Evolutionary conservation across 1,284 basidiomycete species (phyloP), one percentile per base, ranked within the genome.

Genomic region (Microbotryum saponariae): DNA sequence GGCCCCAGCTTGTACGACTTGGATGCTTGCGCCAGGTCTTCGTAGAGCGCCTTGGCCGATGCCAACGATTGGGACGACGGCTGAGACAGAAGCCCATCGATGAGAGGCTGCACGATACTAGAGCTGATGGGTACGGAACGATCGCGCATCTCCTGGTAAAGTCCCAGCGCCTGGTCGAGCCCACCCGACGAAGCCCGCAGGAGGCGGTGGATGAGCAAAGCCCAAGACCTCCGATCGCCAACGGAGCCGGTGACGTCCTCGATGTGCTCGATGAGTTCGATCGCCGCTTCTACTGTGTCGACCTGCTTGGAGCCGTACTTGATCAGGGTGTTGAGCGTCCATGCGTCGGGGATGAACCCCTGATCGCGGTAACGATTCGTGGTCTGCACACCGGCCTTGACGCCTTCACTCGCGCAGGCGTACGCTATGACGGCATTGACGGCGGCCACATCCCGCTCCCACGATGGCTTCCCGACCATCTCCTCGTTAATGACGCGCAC

Each of bases 31-130:
- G 56, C 49, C n/a, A 68, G 56, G 47, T 68, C 67, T 46, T 68
- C 67, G 64, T 68, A 68, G 37, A 68, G 62, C 10, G 25, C 20
- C 31, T 60, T 61, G 46, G 60, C 61, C 16, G 45, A 37, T 4
- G 42, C 44, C 42, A 66, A 52, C 4, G 50, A 14, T 12, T 56
- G 64, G 6, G 56, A 16, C 1, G 27, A 27, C 2, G 62, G 60
- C 31, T 53, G n/a, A 7, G 18, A 20, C 21, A 68, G 23, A 25
- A 66, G 59, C 14, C 54, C 51, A 31, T 52, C 23, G 47, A 68
- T 56, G 29, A 68, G 58, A 1, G 67, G 67, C 56, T 68, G 67
- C 14, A 68, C 49, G 61, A 68, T 63, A 4, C 33, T 31, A 55
- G 67, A 58, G 46, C 64, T 62, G 49, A 62, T 62, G 14, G 54